Evolutionary conservation across 169 alveolate species (phyloP).

Genomic region (Plasmodium inui): DNA sequence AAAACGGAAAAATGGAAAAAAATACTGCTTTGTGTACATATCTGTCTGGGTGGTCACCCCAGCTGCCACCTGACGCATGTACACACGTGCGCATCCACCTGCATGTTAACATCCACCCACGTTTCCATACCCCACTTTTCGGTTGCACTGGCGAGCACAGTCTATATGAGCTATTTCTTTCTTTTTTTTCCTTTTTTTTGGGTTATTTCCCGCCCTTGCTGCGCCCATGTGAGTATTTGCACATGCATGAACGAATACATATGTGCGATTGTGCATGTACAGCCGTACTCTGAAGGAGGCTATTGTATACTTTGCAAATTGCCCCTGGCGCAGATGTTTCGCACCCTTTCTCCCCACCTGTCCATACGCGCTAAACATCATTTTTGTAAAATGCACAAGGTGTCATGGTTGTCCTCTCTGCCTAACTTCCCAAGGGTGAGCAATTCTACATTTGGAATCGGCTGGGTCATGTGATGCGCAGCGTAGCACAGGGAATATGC

Average conservation of each 20-base stretch:
- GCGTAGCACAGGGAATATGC: background rate
- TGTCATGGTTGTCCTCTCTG: background rate
- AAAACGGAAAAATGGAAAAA: background rate
- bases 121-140: background rate
- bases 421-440: background rate
- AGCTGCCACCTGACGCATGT: background rate
- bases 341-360: background rate
- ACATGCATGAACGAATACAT: conserved; percentile 1
- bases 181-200: background rate
- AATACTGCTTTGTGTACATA: background rate
- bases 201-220: background rate
- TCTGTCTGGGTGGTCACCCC: background rate
- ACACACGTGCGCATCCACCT: background rate
- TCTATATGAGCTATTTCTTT: conserved; percentile 25
- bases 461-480: background rate
- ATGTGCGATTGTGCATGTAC: background rate
- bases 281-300: background rate
- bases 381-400: background rate
- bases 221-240: background rate
- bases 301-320: background rate
- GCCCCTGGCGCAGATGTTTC: background rate
- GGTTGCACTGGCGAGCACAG: conserved; percentile 63
- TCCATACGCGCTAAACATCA: background rate
- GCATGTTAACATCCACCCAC: background rate
- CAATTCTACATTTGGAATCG: background rate